Evolutionary conservation across 148 eudicot genomes (phyloP).

Genomic region (Drosera capensis): DNA sequence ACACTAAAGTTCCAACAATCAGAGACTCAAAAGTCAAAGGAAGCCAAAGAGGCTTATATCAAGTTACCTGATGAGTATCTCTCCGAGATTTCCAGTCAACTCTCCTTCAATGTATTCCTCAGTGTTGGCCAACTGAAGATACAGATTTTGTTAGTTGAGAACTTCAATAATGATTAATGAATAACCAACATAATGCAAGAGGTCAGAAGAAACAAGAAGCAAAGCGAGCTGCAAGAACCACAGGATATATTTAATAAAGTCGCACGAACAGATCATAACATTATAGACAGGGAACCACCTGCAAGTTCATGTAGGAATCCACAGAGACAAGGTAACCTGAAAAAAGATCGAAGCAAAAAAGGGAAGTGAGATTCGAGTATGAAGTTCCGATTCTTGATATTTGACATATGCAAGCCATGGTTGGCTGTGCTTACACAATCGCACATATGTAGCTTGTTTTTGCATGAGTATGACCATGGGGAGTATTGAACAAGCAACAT

Average conservation of each 20-base stretch:
- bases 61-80: conserved; percentile 79
- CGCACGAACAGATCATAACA: not conserved
- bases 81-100: conserved; percentile 85
- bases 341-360: not conserved
- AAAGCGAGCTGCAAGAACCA: too few relatives aligned
- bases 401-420: not conserved
- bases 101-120: conserved; percentile 86
- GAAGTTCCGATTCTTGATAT: not conserved
- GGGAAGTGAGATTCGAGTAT: not conserved
- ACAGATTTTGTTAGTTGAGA: not conserved
- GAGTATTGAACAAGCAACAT: not conserved
- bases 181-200: not conserved
- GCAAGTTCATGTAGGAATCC: conserved; percentile 66
- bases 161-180: not conserved
- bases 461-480: not conserved
- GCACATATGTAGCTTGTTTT: not conserved
- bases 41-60: too few relatives aligned
- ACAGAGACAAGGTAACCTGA: conserved; percentile 60
- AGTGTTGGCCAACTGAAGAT: conserved; percentile 60
- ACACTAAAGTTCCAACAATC: too few relatives aligned
- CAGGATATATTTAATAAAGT: too few relatives aligned
- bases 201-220: not conserved
- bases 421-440: not conserved
- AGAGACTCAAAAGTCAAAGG: too few relatives aligned
- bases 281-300: conserved; percentile 15